A percentile compares a stretch with the other conserved stretches of the same genome.
Conservation (phyloP, 176 grass and related monocot species). For the Zea mays region DNA sequence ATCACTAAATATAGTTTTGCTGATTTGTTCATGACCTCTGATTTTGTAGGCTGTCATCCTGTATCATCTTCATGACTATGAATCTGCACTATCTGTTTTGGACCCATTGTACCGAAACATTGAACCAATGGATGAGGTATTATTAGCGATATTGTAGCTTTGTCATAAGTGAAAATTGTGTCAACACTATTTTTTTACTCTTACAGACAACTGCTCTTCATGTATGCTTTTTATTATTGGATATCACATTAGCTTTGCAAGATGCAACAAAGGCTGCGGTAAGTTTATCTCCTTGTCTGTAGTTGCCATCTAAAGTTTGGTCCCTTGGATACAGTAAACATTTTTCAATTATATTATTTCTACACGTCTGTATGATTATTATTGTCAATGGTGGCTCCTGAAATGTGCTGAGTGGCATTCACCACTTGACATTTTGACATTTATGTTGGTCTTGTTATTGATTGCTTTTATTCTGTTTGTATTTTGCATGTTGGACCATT, state of each 20-base stretch:
- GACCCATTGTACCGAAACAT: conserved; percentile 74
- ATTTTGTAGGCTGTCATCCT: conserved; percentile 79
- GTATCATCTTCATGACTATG: conserved; percentile 80
- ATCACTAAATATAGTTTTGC: neutral
- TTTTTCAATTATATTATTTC: neutral
- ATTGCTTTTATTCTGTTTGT: conserved; percentile 7
- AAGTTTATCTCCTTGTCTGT: too few species aligned
- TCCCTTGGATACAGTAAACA: neutral
- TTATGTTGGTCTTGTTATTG: neutral
- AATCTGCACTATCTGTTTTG: conserved; percentile 60
- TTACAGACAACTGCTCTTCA: too few species aligned
- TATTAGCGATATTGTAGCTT: conserved; percentile 15
- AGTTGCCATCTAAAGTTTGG: neutral
- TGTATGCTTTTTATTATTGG: too few species aligned
- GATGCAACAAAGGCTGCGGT: too few species aligned
- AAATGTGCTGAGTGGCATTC: conserved; percentile 7
- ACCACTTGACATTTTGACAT: neutral
- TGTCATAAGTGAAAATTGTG: neutral
- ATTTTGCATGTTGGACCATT: conserved; percentile 7
- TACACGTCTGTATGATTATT: conserved; percentile 1
- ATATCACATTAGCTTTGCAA: too few species aligned
- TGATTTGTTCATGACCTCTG: conserved; percentile 25
- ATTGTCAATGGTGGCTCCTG: conserved; percentile 11
- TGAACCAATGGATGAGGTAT: conserved; percentile 90
- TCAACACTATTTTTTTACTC: conserved; percentile 8